These are phyloP conservation scores for Eucalyptus globulus DNA, from an alignment of 345 rosid species.

Conservation along the genomic window DNA sequence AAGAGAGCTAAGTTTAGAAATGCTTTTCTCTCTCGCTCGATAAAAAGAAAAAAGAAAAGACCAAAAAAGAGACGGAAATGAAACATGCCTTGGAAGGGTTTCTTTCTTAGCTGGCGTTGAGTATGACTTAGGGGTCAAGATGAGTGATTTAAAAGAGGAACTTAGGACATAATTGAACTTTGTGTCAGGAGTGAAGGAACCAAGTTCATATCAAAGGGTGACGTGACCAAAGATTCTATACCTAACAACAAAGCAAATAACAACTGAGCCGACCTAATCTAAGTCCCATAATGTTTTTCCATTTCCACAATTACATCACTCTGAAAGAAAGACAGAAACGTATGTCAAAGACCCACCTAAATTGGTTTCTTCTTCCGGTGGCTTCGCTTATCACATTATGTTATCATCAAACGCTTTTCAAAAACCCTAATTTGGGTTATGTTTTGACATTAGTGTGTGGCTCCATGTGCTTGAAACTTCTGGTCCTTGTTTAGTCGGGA, in stretches of 20 bases:
- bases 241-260: neutral
- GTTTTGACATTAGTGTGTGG: neutral
- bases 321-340: neutral
- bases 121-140: neutral
- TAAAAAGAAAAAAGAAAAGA: neutral
- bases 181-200: slow-evolving; percentile 26
- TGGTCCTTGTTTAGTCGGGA: neutral
- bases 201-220: slow-evolving; percentile 16
- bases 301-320: neutral
- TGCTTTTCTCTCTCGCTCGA: neutral
- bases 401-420: neutral
- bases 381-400: neutral
- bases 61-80: neutral
- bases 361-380: slow-evolving; percentile 3
- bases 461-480: neutral
- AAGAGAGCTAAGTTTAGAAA: neutral
- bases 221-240: slow-evolving; percentile 66
- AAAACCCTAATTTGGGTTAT: neutral
- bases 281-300: neutral
- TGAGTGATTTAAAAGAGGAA: neutral
- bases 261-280: neutral
- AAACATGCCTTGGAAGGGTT: neutral
- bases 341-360: slow-evolving; percentile 19
- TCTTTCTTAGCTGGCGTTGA: neutral
- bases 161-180: neutral